Base-by-base conservation (phyloP, 78 protist genomes). In the Abeoforma whisleri region DNA sequence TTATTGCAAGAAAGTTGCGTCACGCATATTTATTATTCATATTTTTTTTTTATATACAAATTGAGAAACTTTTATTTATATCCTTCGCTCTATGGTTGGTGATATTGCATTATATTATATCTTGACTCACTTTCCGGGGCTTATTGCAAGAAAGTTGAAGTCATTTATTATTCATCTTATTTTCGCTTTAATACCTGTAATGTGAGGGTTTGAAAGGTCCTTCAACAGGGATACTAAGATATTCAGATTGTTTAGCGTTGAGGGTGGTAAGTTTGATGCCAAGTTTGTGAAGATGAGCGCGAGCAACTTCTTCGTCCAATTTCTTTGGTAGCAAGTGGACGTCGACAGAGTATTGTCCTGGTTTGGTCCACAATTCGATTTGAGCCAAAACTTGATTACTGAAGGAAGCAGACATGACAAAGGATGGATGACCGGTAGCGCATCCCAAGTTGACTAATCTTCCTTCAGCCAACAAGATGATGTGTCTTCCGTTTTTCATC, bases 401-500 rank as follows among this genome's bases (percentile, higher is more conserved):
- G 97, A 98, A 98, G 39, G 98, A 95, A 96, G 88, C 89, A 77
- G 96, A 91, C 99, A 98, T 98, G 90, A 98, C 99, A 90, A 98
- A 98, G 23, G 94, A 88, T 70, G 99, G 99, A 88, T 98, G 99
- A 86, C 99, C 99, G 34, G 97, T 96, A 91, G 98, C 99, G 92
- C 99, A 98, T 84, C 99, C 99, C 38, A 98, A 89, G 93, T 98
- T 98, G 85, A 97, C 93, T n/a, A 98, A 93, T 39, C 99, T 96
- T 81, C 99, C 98, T 90, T 97, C 98, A 62, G 99, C 99, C 28
- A 97, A 94, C 57, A 97, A 40, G 93, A 97, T 92, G 93, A 97
- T 81, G 90, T 90, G 91, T 68, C 84, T 82, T 83, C 97, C 97
- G 84, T 86, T 91, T 62, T 89, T 79, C 87, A 97, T 76, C 84